These are phyloP conservation scores for Cydonia oblonga DNA, from an alignment of 331 rosid genomes.

Conservation along the genomic window DNA sequence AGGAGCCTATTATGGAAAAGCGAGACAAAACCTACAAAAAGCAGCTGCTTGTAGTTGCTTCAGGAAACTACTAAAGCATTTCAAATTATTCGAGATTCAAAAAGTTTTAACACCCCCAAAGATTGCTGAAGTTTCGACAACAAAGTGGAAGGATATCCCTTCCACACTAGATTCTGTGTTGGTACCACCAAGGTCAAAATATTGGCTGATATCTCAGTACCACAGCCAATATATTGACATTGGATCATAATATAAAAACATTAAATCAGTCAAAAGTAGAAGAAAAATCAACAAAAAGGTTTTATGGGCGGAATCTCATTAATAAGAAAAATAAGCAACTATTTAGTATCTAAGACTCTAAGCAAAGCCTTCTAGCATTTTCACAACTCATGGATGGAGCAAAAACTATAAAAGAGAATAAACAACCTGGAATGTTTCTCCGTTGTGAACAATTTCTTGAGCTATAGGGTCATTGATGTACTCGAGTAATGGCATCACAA, in stretches of 20 bases:
- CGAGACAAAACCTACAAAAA: not conserved
- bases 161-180: not conserved
- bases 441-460: conserved; percentile 74
- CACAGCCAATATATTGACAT: not conserved
- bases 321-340: not conserved
- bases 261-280: not conserved
- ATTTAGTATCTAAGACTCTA: not conserved
- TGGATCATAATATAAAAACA: not conserved
- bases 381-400: not conserved
- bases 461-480: conserved; percentile 63
- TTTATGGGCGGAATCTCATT: not conserved
- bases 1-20: not conserved
- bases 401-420: conserved; percentile 6
- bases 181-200: not conserved
- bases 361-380: not conserved
- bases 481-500: conserved; percentile 76
- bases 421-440: conserved; percentile 94
- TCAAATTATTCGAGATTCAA: not conserved
- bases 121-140: not conserved
- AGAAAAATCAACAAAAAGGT: not conserved
- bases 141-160: not conserved
- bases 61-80: not conserved
- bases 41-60: not conserved
- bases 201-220: not conserved
- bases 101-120: not conserved